Evolutionary conservation across 495 filamentous ascomycete genomes (phyloP).

Genomic region (Aspergillus cavernicola): DNA sequence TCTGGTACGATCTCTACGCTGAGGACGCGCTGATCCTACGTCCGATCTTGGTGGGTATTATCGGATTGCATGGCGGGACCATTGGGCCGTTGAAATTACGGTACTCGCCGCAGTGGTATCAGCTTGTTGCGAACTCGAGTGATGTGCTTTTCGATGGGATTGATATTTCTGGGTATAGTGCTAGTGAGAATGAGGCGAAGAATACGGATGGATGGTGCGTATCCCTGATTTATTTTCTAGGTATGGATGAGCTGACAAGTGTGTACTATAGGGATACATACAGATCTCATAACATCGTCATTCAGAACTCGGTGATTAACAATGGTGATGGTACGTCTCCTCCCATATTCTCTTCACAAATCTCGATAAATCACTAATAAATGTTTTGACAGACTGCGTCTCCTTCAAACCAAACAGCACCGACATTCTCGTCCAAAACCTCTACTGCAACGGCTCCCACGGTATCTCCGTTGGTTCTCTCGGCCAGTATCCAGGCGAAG

Average conservation of each 20-base stretch:
- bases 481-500: conserved; percentile 60
- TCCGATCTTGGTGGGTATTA: conserved; percentile 59
- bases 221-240: neutral
- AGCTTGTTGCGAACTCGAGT: conserved; percentile 63
- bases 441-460: conserved; percentile 69
- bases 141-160: conserved; percentile 66
- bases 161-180: conserved; percentile 54
- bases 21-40: conserved; percentile 52
- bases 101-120: conserved; percentile 65
- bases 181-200: conserved; percentile 53
- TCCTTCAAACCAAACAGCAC: conserved; percentile 76
- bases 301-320: conserved; percentile 64
- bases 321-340: conserved; percentile 56
- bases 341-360: neutral
- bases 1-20: conserved; percentile 64
- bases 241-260: neutral
- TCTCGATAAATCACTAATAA: neutral
- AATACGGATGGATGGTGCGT: conserved; percentile 64
- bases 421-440: conserved; percentile 67
- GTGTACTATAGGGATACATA: conserved; percentile 52
- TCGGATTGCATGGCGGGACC: conserved; percentile 57
- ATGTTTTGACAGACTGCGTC: conserved; percentile 53
- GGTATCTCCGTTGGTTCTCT: conserved; percentile 69
- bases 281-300: conserved; percentile 56
- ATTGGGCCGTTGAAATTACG: conserved; percentile 59